Evolutionary conservation across 2,329 filamentous ascomycete genomes (phyloP), one percentile per base, ranked within the genome.

Genomic region (Ambrosiella beaveri): DNA sequence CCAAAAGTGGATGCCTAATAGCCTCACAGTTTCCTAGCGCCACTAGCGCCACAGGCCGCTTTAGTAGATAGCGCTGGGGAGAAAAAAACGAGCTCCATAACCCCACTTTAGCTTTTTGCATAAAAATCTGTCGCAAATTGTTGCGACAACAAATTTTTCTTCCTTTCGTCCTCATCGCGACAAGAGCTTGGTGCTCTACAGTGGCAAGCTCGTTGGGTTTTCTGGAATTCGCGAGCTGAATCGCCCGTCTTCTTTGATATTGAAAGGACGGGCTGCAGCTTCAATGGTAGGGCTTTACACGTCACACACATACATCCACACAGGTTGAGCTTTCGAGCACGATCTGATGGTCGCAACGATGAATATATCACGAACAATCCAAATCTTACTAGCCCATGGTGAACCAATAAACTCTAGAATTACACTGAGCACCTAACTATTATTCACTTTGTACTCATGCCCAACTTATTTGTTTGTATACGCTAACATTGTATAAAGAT

Each of bases 321-420:
- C 47, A n/a, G 11, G n/a, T 19, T 36, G 39, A 41, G 5, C 39
- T 41, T n/a, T 41, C 6, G n/a, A 41, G 39, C 39, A 41, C 27
- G 3, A 27, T 27, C 27, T 27, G 3, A 40, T 44, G 57, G 56
- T 57, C 39, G 45, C 60, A 57, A 57, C 58, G 69, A 71, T 71
- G 69, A 68, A 63, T 58, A 64, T 45, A 57, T 63, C 68, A 70
- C 69, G 75, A 80, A 79, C 77, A 80, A 80, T 81, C 78, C 78
- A 81, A 80, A 71, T 75, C 77, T 75, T 76, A 81, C 77, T 69
- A 72, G 66, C 68, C 67, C 70, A 74, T 81, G 78, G 77, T 77
- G 77, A 79, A 68, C 64, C 65, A 63, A 69, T 66, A 67, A 70
- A 70, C 70, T 75, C 66, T 73, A 76, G 70, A 75, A 75, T 73